Base-by-base conservation (phyloP, 495 filamentous ascomycete species). In the Neurospora tetraspora region DNA sequence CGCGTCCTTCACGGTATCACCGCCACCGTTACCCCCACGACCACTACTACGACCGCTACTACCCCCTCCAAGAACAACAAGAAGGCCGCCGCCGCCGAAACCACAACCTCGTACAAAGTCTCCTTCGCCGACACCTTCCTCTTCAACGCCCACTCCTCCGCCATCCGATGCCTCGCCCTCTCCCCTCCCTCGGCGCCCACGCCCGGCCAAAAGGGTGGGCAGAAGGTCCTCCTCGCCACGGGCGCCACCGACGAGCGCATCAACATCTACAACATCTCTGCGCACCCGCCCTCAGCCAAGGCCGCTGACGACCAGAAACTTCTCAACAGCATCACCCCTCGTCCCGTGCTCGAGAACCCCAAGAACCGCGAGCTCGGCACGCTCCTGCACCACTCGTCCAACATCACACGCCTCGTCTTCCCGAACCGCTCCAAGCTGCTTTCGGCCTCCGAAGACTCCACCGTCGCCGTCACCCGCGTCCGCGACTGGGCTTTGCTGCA, bases 101-200 rank as follows among this genome's bases (percentile, higher is more conserved):
- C 45, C 39, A 11, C 39, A 6, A 40, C 40, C n/a, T 69, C 40
- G 81, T n/a, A 37, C 72, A 70, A 83, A 12, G 86, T 91, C 76
- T 82, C 90, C 77, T 98, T 98, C 79, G 86, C 92, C 73, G 96
- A 99, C 81, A 94, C 91, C 8, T 99, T 99, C 83, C 88, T 99
- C 71, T 97, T 99, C 86, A 91, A 93, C 80, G 94, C 96, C 34
- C 96, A 99, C 83, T 85, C 88, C 68, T 94, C 94, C 36, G 88
- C 96, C 39, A 94, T 99, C 80, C 91, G 94, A 76, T 95, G 93
- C 77, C 86, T 99, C 36, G 93, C 94, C 18, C 81, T 99, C 74
- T 97, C 94, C 1, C 93, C 94, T 1, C 85, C 91, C 4, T 90
- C 93, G 18, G 87, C 86, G 12, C 83, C 86, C 5, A 82, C 86